A percentile compares a stretch with the other conserved stretches of the same genome.
Evolutionary conservation across 768 basidiomycete genomes (phyloP).

Genomic region (Boletus rufocinnamomeus): DNA sequence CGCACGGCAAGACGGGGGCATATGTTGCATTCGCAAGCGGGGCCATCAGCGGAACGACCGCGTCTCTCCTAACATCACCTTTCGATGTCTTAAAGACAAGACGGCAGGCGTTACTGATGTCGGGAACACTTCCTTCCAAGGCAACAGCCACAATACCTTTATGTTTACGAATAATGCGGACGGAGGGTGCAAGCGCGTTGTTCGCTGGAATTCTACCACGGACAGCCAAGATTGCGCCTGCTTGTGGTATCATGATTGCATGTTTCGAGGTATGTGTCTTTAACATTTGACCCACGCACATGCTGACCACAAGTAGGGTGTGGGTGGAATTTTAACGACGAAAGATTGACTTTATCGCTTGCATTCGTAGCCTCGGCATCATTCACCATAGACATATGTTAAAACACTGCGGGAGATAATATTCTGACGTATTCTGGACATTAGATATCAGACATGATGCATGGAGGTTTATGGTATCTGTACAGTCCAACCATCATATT

Average conservation of each 20-base stretch:
- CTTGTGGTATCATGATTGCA: conserved; percentile 98
- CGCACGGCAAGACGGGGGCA: conserved; percentile 55
- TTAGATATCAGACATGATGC: conserved; percentile 3
- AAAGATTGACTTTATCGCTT: conserved; percentile 19
- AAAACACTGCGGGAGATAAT: conserved; percentile 22
- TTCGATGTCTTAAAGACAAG: conserved; percentile 98
- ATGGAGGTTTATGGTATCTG: conserved; percentile 26
- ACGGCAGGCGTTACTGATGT: conserved; percentile 81
- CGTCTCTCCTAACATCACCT: conserved; percentile 88
- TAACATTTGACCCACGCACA: conserved; percentile 6
- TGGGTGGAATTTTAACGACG: conserved; percentile 54
- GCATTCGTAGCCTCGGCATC: conserved; percentile 14
- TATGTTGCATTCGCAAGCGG: conserved; percentile 87
- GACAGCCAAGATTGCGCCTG: conserved; percentile 93
- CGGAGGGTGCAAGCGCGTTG: conserved; percentile 76
- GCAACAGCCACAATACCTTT: conserved; percentile 61
- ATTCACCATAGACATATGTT: conserved; percentile 33
- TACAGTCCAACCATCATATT: conserved; percentile 9
- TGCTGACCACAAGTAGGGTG: conserved; percentile 45
- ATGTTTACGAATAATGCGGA: conserved; percentile 65
- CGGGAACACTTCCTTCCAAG: conserved; percentile 41
- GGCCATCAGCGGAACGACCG: conserved; percentile 81
- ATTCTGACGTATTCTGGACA: conserved; percentile 16
- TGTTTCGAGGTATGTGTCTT: conserved; percentile 76
- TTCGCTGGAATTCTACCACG: conserved; percentile 87